Evolutionary conservation across 2,329 filamentous ascomycete genomes (phyloP).

Genomic region (Alternaria panax): DNA sequence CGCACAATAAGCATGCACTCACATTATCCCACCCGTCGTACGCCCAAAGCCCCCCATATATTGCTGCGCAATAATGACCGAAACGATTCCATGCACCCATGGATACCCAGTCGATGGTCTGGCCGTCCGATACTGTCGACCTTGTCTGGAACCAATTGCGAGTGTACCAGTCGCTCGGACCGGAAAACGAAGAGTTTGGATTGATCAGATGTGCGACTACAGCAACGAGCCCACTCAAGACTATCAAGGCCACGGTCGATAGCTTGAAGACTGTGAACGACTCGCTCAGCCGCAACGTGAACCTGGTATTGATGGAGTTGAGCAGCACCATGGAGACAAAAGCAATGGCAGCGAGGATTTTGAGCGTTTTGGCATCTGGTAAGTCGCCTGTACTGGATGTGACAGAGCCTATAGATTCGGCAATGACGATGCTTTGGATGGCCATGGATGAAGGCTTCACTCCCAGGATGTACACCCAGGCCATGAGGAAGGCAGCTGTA

Average conservation of each 20-base stretch:
- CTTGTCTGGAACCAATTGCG: conserved; percentile 65
- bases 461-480: conserved; percentile 71
- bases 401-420: conserved; percentile 58
- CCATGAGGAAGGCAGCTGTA: conserved; percentile 67
- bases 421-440: conserved; percentile 70
- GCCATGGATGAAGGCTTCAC: conserved; percentile 71
- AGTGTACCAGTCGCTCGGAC: conserved; percentile 47
- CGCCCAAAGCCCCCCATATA: conserved; percentile 70
- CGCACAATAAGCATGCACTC: conserved; percentile 24
- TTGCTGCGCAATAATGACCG: conserved; percentile 66
- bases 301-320: conserved; percentile 55
- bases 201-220: conserved; percentile 41
- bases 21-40: conserved; percentile 74
- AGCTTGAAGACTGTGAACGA: conserved; percentile 53
- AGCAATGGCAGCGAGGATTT: conserved; percentile 47
- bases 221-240: conserved; percentile 40
- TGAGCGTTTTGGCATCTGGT: conserved; percentile 38
- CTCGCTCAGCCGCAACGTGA: conserved; percentile 52
- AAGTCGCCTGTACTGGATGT: conserved; percentile 40
- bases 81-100: conserved; percentile 65
- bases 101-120: conserved; percentile 42
- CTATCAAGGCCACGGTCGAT: conserved; percentile 41
- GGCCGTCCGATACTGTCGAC: conserved; percentile 57
- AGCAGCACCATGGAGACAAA: conserved; percentile 52
- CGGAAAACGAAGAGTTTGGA: conserved; percentile 38